Evolutionary conservation across 768 basidiomycete species (phyloP).

Genomic region (Mrakia frigida): DNA sequence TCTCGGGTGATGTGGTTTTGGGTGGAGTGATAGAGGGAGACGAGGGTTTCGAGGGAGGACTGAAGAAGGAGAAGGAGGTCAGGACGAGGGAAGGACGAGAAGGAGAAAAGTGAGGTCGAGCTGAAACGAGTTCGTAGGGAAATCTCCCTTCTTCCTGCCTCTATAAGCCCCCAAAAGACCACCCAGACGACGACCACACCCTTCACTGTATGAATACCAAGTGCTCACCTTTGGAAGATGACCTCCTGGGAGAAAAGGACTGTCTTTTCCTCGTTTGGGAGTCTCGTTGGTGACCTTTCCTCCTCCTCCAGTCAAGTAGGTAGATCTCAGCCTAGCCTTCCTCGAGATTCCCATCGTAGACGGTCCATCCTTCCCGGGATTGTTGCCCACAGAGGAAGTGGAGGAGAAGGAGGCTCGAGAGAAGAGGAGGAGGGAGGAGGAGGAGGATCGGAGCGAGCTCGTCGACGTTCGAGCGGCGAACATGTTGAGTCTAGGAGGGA

Average conservation of each 20-base stretch:
- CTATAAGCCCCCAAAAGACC: background rate
- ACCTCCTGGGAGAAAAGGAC: slow-evolving; percentile 13
- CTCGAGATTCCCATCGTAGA: slow-evolving; percentile 22
- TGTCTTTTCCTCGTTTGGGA: background rate
- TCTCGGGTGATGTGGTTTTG: slow-evolving; percentile 12
- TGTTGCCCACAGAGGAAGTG: background rate
- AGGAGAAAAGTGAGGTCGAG: slow-evolving; percentile 10
- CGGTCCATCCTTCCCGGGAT: background rate
- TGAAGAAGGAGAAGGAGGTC: background rate
- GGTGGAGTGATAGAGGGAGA: slow-evolving; percentile 21
- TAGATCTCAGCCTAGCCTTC: background rate
- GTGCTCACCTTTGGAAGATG: slow-evolving; percentile 6
- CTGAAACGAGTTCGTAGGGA: background rate
- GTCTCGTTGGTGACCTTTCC: background rate
- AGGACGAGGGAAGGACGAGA: slow-evolving; percentile 5
- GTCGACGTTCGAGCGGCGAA: background rate
- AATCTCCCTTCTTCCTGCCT: background rate
- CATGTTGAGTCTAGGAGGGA: background rate
- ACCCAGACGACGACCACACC: too few relatives aligned
- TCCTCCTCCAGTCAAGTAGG: background rate
- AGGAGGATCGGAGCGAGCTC: background rate
- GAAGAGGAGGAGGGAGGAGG: background rate
- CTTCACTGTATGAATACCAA: background rate
- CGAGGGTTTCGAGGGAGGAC: background rate
- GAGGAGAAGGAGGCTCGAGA: slow-evolving; percentile 1